Conservation (phyloP, 768 basidiomycete genomes). For the Xerocomus brunneocitrinus region DNA sequence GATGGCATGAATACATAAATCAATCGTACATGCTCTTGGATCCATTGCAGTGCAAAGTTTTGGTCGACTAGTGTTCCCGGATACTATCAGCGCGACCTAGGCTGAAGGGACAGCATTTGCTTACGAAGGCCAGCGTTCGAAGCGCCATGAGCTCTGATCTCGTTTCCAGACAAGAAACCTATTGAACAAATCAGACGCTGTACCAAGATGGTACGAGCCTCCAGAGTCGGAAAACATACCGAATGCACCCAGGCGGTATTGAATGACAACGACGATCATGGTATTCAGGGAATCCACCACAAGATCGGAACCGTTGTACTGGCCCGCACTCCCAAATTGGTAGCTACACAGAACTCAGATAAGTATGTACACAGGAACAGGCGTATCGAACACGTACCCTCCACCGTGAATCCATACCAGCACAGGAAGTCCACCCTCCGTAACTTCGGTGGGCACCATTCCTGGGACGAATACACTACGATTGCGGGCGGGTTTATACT, state of each 20-base stretch:
- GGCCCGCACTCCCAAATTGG: constrained; percentile 5
- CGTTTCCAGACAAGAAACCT: constrained; percentile 31
- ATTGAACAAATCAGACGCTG: neutral
- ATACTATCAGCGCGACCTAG: neutral
- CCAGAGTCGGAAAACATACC: constrained; percentile 12
- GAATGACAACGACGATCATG: constrained; percentile 27
- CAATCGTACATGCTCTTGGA: constrained; percentile 29
- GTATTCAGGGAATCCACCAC: constrained; percentile 21
- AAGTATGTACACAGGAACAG: constrained; percentile 35
- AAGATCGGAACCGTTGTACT: constrained; percentile 22
- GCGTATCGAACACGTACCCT: constrained; percentile 34
- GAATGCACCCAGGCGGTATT: constrained; percentile 36
- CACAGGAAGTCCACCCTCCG: neutral
- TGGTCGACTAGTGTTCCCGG: constrained; percentile 30
- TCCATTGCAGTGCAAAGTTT: constrained; percentile 32
- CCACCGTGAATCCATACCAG: neutral
- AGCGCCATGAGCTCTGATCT: constrained; percentile 27
- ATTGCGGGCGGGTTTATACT: neutral
- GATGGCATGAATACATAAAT: neutral
- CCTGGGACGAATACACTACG: neutral
- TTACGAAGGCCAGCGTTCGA: constrained; percentile 36
- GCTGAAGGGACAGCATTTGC: neutral
- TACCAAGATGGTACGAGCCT: neutral
- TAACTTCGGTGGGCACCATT: neutral
- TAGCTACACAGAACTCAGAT: neutral